Conservation (phyloP, 2,329 filamentous ascomycete species). For the Colletotrichum godetiae region DNA sequence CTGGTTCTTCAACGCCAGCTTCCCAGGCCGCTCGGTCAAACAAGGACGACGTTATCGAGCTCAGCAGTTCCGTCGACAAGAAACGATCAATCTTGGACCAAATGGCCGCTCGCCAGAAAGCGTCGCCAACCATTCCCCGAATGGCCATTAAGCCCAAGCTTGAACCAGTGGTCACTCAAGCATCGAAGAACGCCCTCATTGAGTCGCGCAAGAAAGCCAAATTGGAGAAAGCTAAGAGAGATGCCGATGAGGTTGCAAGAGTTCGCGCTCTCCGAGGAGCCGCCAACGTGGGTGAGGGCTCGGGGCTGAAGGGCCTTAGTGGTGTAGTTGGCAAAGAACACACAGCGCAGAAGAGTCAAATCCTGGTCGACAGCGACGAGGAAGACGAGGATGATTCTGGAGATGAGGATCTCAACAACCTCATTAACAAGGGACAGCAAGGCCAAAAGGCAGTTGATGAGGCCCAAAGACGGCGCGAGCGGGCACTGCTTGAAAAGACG, state of each 20-base stretch:
- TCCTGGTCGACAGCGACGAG: conserved; percentile 88
- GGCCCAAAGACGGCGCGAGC: conserved; percentile 56
- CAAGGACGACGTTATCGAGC: conserved; percentile 59
- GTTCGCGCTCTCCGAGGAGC: conserved; percentile 71
- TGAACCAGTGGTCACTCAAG: conserved; percentile 21
- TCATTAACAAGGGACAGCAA: conserved; percentile 59
- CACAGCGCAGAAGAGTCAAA: conserved; percentile 78
- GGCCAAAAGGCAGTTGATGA: conserved; percentile 61
- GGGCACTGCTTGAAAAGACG: conserved; percentile 64
- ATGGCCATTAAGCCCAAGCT: conserved; percentile 25
- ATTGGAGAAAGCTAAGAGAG: conserved; percentile 78
- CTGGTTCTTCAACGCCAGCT: conserved; percentile 46
- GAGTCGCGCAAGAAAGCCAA: conserved; percentile 44
- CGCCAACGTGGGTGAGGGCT: conserved; percentile 78
- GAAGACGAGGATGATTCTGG: conserved; percentile 74
- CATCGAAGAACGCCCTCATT: conserved; percentile 35
- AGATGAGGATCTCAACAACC: conserved; percentile 54
- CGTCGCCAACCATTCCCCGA: conserved; percentile 24
- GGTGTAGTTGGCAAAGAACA: conserved; percentile 84
- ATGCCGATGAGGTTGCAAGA: conserved; percentile 77
- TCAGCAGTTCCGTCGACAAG: conserved; percentile 60
- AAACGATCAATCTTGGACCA: conserved; percentile 56
- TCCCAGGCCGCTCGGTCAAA: conserved; percentile 48
- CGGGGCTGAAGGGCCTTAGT: conserved; percentile 77
- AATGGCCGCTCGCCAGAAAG: conserved; percentile 52